phyloP scores from a whole-genome alignment of 2,329 filamentous ascomycete genomes.

The Penicillium thymicola region DNA sequence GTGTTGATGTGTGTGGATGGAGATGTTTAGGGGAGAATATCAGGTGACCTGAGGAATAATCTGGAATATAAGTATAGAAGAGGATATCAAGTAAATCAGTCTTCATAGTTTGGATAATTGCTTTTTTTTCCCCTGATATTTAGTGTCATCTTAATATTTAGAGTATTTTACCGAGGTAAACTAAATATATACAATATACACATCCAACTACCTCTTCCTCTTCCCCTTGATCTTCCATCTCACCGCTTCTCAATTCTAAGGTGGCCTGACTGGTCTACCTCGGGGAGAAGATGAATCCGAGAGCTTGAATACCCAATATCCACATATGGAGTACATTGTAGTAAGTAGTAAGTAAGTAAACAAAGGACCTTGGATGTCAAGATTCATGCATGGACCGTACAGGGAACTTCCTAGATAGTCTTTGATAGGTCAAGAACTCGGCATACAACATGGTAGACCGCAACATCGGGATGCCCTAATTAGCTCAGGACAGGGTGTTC shows the following conservation, averaged over 20 bases:
- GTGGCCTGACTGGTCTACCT: not conserved
- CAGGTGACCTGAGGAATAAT: constrained; percentile 4
- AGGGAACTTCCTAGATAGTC: not conserved
- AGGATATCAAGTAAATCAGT: no score
- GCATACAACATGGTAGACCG: not conserved
- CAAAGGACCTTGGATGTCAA: not conserved
- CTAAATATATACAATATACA: not conserved
- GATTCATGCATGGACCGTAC: not conserved
- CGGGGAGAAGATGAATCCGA: not conserved
- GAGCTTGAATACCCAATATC: not conserved
- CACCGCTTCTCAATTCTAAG: not conserved
- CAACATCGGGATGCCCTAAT: not conserved
- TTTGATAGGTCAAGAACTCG: not conserved
- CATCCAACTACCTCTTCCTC: not conserved
- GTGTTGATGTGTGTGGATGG: not conserved
- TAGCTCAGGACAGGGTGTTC: not conserved
- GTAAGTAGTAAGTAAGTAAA: not conserved
- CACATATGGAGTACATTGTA: not conserved
- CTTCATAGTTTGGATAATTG: not conserved
- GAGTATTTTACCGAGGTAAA: not conserved
- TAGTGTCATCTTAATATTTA: not conserved
- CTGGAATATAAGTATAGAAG: not conserved
- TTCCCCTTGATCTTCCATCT: not conserved
- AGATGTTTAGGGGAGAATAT: not conserved
- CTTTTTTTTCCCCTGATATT: not conserved